Evolutionary conservation across 2,329 filamentous ascomycete species (phyloP).

Genomic region (Arthrobotrys pseudoclavata): DNA sequence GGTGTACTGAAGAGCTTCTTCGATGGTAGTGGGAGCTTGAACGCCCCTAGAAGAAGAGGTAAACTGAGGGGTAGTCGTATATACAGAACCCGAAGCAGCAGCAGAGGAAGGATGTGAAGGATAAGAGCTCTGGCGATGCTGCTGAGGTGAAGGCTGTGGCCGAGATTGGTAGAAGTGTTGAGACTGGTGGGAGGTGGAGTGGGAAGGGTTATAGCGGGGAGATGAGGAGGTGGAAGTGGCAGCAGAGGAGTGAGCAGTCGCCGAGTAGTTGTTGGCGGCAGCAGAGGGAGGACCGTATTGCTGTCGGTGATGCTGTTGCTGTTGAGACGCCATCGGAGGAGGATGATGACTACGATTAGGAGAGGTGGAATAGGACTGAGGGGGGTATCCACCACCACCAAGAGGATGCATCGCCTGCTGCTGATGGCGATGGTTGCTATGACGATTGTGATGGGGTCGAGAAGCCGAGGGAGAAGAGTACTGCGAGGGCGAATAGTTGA

Average conservation of each 20-base stretch:
- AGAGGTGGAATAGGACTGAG: slow-evolving; percentile 2
- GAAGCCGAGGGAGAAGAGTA: not conserved
- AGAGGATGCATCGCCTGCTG: slow-evolving; percentile 17
- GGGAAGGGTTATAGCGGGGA: slow-evolving; percentile 34
- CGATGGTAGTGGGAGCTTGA: slow-evolving; percentile 70
- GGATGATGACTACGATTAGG: not conserved
- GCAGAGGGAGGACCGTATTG: slow-evolving; percentile 26
- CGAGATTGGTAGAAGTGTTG: not conserved
- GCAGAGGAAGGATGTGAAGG: slow-evolving; percentile 4
- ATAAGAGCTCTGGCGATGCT: slow-evolving; percentile 29
- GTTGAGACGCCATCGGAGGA: slow-evolving; percentile 14
- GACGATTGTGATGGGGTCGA: not conserved
- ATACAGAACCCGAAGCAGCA: slow-evolving; percentile 23
- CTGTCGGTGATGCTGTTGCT: slow-evolving; percentile 9
- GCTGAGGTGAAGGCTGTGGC: slow-evolving; percentile 18
- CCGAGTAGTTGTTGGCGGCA: slow-evolving; percentile 9
- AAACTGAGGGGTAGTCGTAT: slow-evolving; percentile 13
- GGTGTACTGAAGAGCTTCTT: slow-evolving; percentile 84
- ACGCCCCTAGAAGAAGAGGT: slow-evolving; percentile 22
- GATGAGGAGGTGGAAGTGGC: slow-evolving; percentile 18
- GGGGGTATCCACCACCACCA: slow-evolving; percentile 16
- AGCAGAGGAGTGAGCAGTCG: not conserved
- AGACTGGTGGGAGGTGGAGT: slow-evolving; percentile 21
- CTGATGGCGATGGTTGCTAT: not conserved
- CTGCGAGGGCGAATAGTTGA: slow-evolving; percentile 43